phyloP scores from a whole-genome alignment of 2,329 filamentous ascomycete genomes.

The Pezicula rhizophila region DNA sequence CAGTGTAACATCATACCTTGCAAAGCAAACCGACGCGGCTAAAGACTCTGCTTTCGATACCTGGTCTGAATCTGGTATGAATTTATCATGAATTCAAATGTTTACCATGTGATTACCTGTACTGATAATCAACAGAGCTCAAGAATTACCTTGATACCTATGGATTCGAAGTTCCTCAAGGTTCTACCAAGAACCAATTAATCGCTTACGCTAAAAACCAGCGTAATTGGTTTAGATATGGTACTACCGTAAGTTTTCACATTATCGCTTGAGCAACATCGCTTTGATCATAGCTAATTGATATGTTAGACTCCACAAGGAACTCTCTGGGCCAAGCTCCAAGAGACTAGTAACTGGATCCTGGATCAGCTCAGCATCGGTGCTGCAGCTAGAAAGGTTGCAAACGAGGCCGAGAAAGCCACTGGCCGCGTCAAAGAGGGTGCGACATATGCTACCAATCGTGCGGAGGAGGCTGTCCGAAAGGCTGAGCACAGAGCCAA shows the following conservation, averaged over 20 bases:
- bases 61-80: constrained; percentile 51
- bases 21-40: constrained; percentile 56
- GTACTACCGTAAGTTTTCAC: constrained; percentile 41
- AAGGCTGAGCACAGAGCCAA: constrained; percentile 25
- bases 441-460: constrained; percentile 26
- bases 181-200: constrained; percentile 51
- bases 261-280: background rate
- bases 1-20: constrained; percentile 65
- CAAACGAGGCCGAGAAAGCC: constrained; percentile 36
- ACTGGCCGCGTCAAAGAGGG: constrained; percentile 33
- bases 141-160: constrained; percentile 78
- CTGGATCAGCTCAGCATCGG: constrained; percentile 42
- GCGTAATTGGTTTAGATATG: constrained; percentile 71
- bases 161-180: constrained; percentile 44
- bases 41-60: constrained; percentile 65
- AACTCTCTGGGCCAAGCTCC: constrained; percentile 60
- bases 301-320: constrained; percentile 45
- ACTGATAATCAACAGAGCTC: constrained; percentile 46
- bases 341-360: constrained; percentile 38
- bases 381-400: constrained; percentile 37
- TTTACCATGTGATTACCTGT: background rate
- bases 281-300: background rate
- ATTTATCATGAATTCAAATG: background rate
- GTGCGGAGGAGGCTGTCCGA: constrained; percentile 30
- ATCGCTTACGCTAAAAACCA: constrained; percentile 67